Evolutionary conservation across 495 filamentous ascomycete species (phyloP), one percentile per base, ranked within the genome.

Genomic region (Annulohypoxylon maeteangense): DNA sequence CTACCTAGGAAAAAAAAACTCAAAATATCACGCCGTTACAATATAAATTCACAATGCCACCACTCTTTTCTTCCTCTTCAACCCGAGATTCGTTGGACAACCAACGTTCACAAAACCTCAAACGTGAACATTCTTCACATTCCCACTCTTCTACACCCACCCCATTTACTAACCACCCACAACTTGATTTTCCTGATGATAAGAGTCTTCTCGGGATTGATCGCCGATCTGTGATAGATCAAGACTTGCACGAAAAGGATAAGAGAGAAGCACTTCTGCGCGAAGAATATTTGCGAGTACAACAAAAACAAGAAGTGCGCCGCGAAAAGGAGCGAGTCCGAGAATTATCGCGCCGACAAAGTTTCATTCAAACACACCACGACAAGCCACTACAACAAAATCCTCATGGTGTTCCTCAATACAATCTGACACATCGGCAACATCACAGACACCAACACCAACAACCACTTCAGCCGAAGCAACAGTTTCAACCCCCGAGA

Each of bases 61-160:
- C 32, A 32, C 60, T 47, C 7, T 36, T 63, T 4, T 63, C 59
- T 18, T 62, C 59, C 12, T 62, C 32, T 18, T 32, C 47, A 18
- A 38, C 32, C 14, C 29, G 50, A 1, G 50, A 22, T 23, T 23
- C n/a, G 4, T 54, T 50, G 2, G 54, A 54, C 22, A 47, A 36
- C 16, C 61, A 54, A 54, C n/a, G 23, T 11, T n/a, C 27, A 10
- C 44, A n/a, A 40, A 40, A n/a, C 4, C 14, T 40, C n/a, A n/a
- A 27, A 6, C 47, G 7, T 4, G n/a, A 31, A 44, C 22, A 25
- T 36, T 3, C 34, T 10, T 42, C 14, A 51, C 36, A 36, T 11
- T 10, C 32, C 7, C 32, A 16, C 22, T 14, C 5, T 25, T 12
- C n/a, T n/a, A 32, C 42, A 12, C 36, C 36, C n/a, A 8, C 2